A percentile compares a stretch with the other conserved stretches of the same genome.
Evolutionary conservation across 2,329 filamentous ascomycete species (phyloP).

Genomic region (Xylogone sp.): DNA sequence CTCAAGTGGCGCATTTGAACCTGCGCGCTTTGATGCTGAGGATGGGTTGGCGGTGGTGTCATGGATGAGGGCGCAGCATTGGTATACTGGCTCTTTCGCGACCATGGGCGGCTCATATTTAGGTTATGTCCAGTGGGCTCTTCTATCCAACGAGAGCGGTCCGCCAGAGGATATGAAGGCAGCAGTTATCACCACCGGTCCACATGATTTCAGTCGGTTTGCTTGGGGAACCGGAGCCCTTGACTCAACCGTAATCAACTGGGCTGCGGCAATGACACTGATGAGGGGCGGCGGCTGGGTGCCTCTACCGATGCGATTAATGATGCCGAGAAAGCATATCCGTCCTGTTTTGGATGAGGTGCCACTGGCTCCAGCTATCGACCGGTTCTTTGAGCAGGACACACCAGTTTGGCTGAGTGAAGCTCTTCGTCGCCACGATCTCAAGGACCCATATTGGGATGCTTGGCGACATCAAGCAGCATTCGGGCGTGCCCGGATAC

Average conservation of each 20-base stretch:
- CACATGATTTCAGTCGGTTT: constrained; percentile 10
- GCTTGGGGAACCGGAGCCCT: constrained; percentile 11
- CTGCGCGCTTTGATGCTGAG: constrained; percentile 5
- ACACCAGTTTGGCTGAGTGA: constrained; percentile 5
- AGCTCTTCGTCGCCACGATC: background rate
- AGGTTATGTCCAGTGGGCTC: constrained; percentile 18
- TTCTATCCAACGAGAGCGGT: constrained; percentile 13
- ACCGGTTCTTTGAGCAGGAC: constrained; percentile 8
- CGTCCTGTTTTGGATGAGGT: background rate
- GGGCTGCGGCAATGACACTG: background rate
- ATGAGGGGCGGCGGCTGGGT: background rate
- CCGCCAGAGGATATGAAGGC: constrained; percentile 16
- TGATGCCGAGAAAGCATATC: too few species aligned
- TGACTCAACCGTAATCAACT: constrained; percentile 9
- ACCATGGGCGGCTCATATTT: constrained; percentile 16
- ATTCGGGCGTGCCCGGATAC: constrained; percentile 11
- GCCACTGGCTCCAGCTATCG: background rate
- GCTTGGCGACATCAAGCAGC: constrained; percentile 5
- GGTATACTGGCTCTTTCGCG: constrained; percentile 20
- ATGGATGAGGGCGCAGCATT: constrained; percentile 20
- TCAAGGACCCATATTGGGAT: constrained; percentile 7
- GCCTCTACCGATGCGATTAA: background rate
- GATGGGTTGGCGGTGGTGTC: constrained; percentile 14
- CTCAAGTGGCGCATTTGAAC: constrained; percentile 11
- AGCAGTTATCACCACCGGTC: constrained; percentile 6